A percentile compares a stretch with the other conserved stretches of the same genome.
Evolutionary conservation across 2,329 filamentous ascomycete genomes (phyloP).

Genomic region (Monosporascus sp.): DNA sequence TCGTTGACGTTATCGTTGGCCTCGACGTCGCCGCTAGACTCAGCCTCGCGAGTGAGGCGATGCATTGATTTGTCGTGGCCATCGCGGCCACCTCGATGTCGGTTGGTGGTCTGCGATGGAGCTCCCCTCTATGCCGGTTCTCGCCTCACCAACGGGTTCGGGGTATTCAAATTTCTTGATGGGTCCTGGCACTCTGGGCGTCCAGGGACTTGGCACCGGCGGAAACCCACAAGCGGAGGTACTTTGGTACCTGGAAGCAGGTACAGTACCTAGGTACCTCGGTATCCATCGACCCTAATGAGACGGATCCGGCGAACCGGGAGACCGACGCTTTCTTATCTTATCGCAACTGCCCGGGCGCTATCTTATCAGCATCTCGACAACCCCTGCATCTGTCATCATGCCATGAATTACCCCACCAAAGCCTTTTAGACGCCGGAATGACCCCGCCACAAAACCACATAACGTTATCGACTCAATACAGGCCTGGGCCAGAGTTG

Average conservation of each 20-base stretch:
- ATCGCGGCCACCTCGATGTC: slow-evolving; percentile 28
- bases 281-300: too few species aligned
- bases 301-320: too few species aligned
- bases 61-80: slow-evolving; percentile 48
- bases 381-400: too few species aligned
- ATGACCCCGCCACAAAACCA: slow-evolving; percentile 14
- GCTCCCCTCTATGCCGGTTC: background rate
- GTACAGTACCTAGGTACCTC: too few species aligned
- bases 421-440: background rate
- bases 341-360: too few species aligned
- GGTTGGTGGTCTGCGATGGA: slow-evolving; percentile 3
- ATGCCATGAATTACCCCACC: background rate
- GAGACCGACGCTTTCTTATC: too few species aligned
- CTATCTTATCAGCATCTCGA: too few species aligned
- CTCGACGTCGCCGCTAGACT: slow-evolving; percentile 38
- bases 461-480: background rate
- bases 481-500: too few species aligned
- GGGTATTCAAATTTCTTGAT: slow-evolving; percentile 7
- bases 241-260: too few species aligned
- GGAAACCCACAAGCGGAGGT: too few species aligned
- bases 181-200: slow-evolving; percentile 13
- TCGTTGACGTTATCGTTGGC: slow-evolving; percentile 34
- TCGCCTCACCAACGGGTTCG: background rate
- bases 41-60: slow-evolving; percentile 50
- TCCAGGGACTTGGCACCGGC: background rate